These are phyloP conservation scores for Lactarius indigo DNA, from an alignment of 768 basidiomycete genomes.

Conservation along the genomic window DNA sequence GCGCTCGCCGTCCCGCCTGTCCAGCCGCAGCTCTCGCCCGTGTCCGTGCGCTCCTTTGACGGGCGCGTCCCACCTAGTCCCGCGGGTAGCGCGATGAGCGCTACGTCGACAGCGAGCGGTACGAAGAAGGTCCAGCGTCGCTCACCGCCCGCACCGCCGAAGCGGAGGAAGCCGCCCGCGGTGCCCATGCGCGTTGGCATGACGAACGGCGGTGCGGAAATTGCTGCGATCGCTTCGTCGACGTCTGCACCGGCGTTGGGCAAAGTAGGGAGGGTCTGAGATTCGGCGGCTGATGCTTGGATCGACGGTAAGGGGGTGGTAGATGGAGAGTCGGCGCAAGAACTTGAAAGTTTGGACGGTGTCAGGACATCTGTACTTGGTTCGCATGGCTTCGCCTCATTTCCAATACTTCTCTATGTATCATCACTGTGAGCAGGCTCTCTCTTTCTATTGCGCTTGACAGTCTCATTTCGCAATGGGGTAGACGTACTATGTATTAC, in stretches of 20 bases:
- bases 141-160: conserved; percentile 61
- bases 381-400: background rate
- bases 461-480: background rate
- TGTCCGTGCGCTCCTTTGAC: conserved; percentile 24
- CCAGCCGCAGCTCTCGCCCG: conserved; percentile 23
- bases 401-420: background rate
- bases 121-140: conserved; percentile 29
- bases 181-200: conserved; percentile 45
- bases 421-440: background rate
- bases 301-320: background rate
- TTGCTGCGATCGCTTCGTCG: conserved; percentile 54
- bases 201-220: conserved; percentile 50
- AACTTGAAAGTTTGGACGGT: background rate
- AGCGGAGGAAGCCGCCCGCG: conserved; percentile 69
- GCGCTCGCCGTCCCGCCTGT: conserved; percentile 23
- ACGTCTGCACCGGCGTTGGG: conserved; percentile 27
- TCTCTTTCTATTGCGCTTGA: background rate
- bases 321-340: background rate
- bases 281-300: background rate
- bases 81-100: background rate
- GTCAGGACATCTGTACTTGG: background rate
- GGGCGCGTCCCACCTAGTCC: conserved; percentile 24
- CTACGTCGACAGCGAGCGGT: background rate
- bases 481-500: conserved; percentile 8
- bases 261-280: conserved; percentile 1